phyloP scores from a whole-genome alignment of 768 basidiomycete genomes.

The Tylopilus vinaceipallidus region DNA sequence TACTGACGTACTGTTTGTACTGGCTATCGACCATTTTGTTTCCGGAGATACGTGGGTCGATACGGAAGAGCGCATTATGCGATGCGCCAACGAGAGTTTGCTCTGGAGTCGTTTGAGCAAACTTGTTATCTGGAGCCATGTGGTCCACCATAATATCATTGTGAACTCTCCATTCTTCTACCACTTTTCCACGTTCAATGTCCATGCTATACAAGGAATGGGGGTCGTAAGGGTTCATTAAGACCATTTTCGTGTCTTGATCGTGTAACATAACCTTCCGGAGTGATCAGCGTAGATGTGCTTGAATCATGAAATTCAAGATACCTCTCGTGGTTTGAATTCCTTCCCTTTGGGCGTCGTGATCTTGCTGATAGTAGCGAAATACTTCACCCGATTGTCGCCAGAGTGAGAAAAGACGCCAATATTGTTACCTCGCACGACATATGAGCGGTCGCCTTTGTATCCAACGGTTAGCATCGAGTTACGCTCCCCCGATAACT shows the following conservation, averaged over 20 bases:
- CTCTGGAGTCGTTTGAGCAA: conserved; percentile 87
- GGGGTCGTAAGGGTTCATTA: conserved; percentile 80
- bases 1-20: conserved; percentile 93
- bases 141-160: conserved; percentile 84
- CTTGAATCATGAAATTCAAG: conserved; percentile 15
- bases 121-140: conserved; percentile 91
- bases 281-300: conserved; percentile 7
- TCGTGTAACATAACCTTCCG: conserved; percentile 92
- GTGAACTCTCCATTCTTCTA: conserved; percentile 99
- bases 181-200: conserved; percentile 90
- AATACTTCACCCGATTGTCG: conserved; percentile 74
- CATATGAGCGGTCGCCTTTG: conserved; percentile 92
- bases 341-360: conserved; percentile 75
- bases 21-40: conserved; percentile 92
- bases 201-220: conserved; percentile 89
- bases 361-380: conserved; percentile 83
- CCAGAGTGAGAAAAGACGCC: conserved; percentile 82
- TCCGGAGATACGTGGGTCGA: conserved; percentile 93
- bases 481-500: conserved; percentile 65
- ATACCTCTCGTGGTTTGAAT: conserved; percentile 84
- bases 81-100: conserved; percentile 93
- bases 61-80: conserved; percentile 94
- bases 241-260: conserved; percentile 92
- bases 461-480: conserved; percentile 92
- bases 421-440: conserved; percentile 88